Evolutionary conservation across 495 filamentous ascomycete species (phyloP).

Genomic region (Bacidia gigantensis): DNA sequence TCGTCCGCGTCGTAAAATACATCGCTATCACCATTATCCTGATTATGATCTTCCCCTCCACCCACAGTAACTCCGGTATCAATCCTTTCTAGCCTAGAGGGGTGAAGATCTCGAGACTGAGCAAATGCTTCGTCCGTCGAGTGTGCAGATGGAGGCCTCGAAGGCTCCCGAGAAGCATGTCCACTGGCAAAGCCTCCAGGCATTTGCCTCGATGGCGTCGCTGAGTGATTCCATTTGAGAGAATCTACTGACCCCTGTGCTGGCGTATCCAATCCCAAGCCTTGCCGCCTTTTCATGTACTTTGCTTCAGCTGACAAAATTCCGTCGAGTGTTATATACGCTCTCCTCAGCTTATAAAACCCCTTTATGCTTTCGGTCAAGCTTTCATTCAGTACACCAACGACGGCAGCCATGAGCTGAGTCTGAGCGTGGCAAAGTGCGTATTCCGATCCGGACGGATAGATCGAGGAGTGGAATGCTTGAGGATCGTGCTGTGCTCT

Average conservation of each 20-base stretch:
- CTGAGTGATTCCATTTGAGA: slow-evolving; percentile 16
- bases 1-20: slow-evolving; percentile 36
- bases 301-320: slow-evolving; percentile 52
- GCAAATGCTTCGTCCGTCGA: neutral
- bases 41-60: slow-evolving; percentile 22
- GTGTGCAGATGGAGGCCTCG: slow-evolving; percentile 9
- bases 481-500: slow-evolving; percentile 46
- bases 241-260: slow-evolving; percentile 18
- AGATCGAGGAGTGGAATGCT: slow-evolving; percentile 47
- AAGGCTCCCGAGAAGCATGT: slow-evolving; percentile 8
- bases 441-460: slow-evolving; percentile 74
- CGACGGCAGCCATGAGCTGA: slow-evolving; percentile 79
- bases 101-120: neutral
- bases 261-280: slow-evolving; percentile 14
- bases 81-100: neutral
- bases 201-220: slow-evolving; percentile 10
- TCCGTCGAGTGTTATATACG: slow-evolving; percentile 68
- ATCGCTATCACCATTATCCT: too few species aligned
- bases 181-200: slow-evolving; percentile 13
- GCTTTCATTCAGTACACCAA: slow-evolving; percentile 82
- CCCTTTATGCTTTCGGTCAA: slow-evolving; percentile 81
- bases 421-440: slow-evolving; percentile 65
- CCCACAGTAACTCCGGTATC: slow-evolving; percentile 7
- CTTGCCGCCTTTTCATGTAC: slow-evolving; percentile 31
- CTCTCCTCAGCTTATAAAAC: slow-evolving; percentile 87